A percentile compares a stretch with the other conserved stretches of the same genome.
Conservation (phyloP, 2,329 filamentous ascomycete species). For the Fusarium xylarioides region DNA sequence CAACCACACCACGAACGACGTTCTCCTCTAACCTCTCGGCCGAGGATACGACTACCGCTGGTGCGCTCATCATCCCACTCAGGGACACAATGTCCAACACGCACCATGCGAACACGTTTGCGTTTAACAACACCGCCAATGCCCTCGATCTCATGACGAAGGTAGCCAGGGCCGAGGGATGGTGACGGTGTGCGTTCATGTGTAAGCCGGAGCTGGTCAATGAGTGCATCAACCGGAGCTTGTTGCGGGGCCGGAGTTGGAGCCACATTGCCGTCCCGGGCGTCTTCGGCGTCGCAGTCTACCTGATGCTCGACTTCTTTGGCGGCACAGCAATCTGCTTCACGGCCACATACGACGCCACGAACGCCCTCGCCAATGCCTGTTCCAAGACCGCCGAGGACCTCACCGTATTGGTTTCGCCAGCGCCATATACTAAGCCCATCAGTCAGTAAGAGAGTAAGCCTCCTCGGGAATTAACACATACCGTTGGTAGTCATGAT, state of each 20-base stretch:
- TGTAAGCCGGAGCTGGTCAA: conserved; percentile 45
- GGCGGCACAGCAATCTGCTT: conserved; percentile 77
- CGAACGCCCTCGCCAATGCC: conserved; percentile 89
- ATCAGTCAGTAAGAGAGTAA: conserved; percentile 9
- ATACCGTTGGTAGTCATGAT: conserved; percentile 67
- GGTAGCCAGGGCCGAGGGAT: conserved; percentile 75
- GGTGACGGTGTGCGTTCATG: conserved; percentile 57
- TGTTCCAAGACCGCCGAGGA: conserved; percentile 81
- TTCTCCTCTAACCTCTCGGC: conserved; percentile 73
- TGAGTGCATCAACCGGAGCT: conserved; percentile 39
- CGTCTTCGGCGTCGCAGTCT: conserved; percentile 84
- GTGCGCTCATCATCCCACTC: conserved; percentile 84
- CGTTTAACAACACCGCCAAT: conserved; percentile 89
- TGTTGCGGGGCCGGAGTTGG: conserved; percentile 25
- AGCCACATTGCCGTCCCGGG: conserved; percentile 54
- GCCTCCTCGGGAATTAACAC: conserved; percentile 18
- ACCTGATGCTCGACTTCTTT: conserved; percentile 83
- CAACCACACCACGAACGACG: conserved; percentile 90
- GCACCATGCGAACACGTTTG: conserved; percentile 83
- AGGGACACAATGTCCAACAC: conserved; percentile 83
- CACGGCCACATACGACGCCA: conserved; percentile 88
- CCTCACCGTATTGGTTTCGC: conserved; percentile 84
- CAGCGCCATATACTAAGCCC: conserved; percentile 79
- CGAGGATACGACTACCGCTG: conserved; percentile 68
- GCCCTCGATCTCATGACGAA: conserved; percentile 88